phyloP scores from a whole-genome alignment of 768 basidiomycete genomes.

The Paxillus ammoniavirescens region DNA sequence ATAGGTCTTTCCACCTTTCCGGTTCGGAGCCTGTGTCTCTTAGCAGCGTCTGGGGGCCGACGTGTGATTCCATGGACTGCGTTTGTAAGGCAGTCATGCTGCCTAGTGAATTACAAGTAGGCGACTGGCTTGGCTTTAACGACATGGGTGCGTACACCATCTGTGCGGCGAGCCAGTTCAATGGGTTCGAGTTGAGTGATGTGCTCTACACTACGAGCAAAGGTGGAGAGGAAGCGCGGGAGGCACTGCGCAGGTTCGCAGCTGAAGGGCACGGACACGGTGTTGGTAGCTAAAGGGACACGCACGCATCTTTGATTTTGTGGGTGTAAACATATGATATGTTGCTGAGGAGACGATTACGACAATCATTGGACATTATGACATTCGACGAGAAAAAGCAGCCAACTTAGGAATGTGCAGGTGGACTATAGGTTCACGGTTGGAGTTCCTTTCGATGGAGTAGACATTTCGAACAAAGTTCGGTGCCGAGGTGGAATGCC shows the following conservation, averaged over 20 bases:
- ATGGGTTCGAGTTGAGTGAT: constrained; percentile 80
- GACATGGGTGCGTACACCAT: constrained; percentile 99
- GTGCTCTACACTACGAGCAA: constrained; percentile 78
- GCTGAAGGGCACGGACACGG: constrained; percentile 39
- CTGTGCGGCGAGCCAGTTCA: constrained; percentile 95
- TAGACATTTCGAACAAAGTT: neutral
- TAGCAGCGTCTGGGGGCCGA: constrained; percentile 95
- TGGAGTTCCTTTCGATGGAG: too few relatives aligned
- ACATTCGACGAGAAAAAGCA: neutral
- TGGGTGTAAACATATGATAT: constrained; percentile 12
- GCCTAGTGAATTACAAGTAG: constrained; percentile 74
- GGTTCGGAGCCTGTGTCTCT: constrained; percentile 41
- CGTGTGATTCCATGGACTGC: constrained; percentile 97
- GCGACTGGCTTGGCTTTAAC: constrained; percentile 97
- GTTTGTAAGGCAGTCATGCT: constrained; percentile 65
- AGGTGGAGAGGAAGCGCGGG: constrained; percentile 50
- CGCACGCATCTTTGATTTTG: constrained; percentile 5
- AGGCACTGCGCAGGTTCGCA: constrained; percentile 49
- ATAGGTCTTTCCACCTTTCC: constrained; percentile 52
- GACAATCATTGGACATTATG: constrained; percentile 9
- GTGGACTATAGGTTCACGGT: too few relatives aligned
- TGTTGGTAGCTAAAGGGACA: neutral
- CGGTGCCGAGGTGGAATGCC: neutral
- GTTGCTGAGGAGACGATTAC: constrained; percentile 2
- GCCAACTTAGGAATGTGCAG: constrained; percentile 1